Base-by-base conservation (phyloP, 129 eudicot genomes). In the Saussurea involucrata region DNA sequence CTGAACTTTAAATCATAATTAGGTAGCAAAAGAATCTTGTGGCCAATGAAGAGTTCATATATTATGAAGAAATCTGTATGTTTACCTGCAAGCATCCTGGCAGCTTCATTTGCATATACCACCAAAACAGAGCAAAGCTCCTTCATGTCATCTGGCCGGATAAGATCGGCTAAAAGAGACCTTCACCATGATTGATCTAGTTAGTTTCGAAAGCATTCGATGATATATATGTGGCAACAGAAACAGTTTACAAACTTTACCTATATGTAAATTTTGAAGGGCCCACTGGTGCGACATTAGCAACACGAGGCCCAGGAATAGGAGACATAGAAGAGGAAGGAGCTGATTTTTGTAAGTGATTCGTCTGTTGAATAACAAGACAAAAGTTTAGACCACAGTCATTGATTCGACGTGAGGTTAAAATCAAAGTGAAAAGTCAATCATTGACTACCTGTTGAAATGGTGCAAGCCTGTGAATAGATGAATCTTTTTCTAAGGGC, bases 121-220 rank as follows among this genome's bases (percentile, higher is more conserved):
- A 91, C 97, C 69, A 94, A 86, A 76, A 90, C 93, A 53, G 98
- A 89, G 78, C 97, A 91, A 70, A 94, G 96, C 82, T 90, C 96
- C 85, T 89, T 91, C 74, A 91, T 70, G 78, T 94, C 98, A 76
- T 86, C 91, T 21, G 92, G 97, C 72, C 90, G 92, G 63, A 94
- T 89, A 76, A 94, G 80, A 68, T 89, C 96, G 57, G 95, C 96
- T 76, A 94, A 83, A 21, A 94, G 96, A 86, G 98, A 94, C 90
- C 98, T 94, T 77, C 53, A 73, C 53, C 75, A 73, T 46, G 58
- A 61, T 63, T 63, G 15, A 77, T n/a, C 34, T 7, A 63, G 72
- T 85, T 69, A 81, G 81, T 77, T 67, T 9, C 73, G 46, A 44
- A 68, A 69, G 69, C 71, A 57, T 28, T 63, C 1, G 33, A 49